Base-by-base conservation (phyloP, 228 moss, liverwort and hornwort genomes). In the Sphagnum magellanicum region DNA sequence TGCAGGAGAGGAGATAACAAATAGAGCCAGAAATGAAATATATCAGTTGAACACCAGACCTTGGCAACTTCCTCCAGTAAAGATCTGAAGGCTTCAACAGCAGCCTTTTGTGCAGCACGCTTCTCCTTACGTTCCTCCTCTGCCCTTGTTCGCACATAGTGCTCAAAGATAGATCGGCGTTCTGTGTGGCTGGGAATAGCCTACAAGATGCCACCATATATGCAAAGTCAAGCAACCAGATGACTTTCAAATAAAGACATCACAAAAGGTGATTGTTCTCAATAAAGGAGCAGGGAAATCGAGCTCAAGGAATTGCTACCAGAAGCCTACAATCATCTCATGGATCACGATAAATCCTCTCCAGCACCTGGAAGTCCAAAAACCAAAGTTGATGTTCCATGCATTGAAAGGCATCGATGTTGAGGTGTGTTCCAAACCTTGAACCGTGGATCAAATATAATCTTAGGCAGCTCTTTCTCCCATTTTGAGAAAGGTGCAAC, bases 111-210 rank as follows among this genome's bases (percentile, higher is more conserved):
- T 48, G 91, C 94, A 74, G 94, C 94, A 32, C 94, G 91, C 79
- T 83, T 94, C 75, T 94, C 94, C 73, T 81, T 90, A 50, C 94
- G 77, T 79, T 94, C 94, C 85, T 90, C 94, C 67, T 94, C 94
- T 66, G 94, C 94, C 81, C 94, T 87, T 60, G 91, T 94, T 70
- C 91, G 89, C 47, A 94, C 94, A 70, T 89, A 94, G 75, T 94
- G 94, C 86, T 94, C 94, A 76, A 94, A 94, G 61, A 94, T 91
- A 64, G 94, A 76, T 67, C 94, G 80, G 58, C 94, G 89, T 72
- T 94, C 94, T 49, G 91, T 90, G 75, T 94, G 91, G 79, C 94
- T 94, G 50, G 94, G 94, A 72, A 94, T 91, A 51, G 91, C 94
- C 94, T 94, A 75, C 70, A 80, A 16, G 59, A 69, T 67, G 55